Percentiles rank a stretch among this genome's conserved stretches.
Conservation (phyloP, 108 stramenopile species). For the Epithemia pelagica region DNA sequence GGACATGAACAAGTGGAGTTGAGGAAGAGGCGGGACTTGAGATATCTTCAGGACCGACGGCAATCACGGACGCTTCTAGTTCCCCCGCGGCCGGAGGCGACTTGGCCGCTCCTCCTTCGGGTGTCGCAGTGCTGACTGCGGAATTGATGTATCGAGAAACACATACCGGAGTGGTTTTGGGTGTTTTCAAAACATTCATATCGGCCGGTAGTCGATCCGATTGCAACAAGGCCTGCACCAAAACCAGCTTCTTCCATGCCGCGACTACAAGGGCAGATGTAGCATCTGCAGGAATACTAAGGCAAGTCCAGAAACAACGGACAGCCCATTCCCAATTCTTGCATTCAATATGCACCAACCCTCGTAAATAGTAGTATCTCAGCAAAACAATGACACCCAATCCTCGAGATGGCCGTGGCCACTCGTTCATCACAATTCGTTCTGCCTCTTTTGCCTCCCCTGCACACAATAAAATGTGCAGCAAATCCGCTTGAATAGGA, state of each 20-base stretch:
- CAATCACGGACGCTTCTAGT: background rate
- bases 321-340: slow-evolving; percentile 44
- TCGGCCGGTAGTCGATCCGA: background rate
- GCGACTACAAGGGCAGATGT: slow-evolving; percentile 30
- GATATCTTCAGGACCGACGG: background rate
- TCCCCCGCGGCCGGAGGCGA: background rate
- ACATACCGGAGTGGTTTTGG: slow-evolving; percentile 14
- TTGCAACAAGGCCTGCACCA: slow-evolving; percentile 26
- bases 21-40: background rate
- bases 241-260: slow-evolving; percentile 67
- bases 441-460: slow-evolving; percentile 47
- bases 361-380: slow-evolving; percentile 58
- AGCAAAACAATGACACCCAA: slow-evolving; percentile 21
- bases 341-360: slow-evolving; percentile 51
- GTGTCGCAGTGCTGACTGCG: background rate
- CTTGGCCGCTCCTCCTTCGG: background rate
- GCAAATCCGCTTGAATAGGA: slow-evolving; percentile 31
- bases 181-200: background rate
- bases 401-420: slow-evolving; percentile 29
- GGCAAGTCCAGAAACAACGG: slow-evolving; percentile 56
- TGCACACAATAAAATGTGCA: slow-evolving; percentile 45
- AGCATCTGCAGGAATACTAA: slow-evolving; percentile 42
- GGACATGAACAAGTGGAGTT: background rate
- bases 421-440: slow-evolving; percentile 17
- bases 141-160: slow-evolving; percentile 11